A percentile compares a stretch with the other conserved stretches of the same genome.
These are phyloP conservation scores for Torrubiellomyces zombiae DNA, from an alignment of 2,329 filamentous ascomycete species.

Conservation along the genomic window DNA sequence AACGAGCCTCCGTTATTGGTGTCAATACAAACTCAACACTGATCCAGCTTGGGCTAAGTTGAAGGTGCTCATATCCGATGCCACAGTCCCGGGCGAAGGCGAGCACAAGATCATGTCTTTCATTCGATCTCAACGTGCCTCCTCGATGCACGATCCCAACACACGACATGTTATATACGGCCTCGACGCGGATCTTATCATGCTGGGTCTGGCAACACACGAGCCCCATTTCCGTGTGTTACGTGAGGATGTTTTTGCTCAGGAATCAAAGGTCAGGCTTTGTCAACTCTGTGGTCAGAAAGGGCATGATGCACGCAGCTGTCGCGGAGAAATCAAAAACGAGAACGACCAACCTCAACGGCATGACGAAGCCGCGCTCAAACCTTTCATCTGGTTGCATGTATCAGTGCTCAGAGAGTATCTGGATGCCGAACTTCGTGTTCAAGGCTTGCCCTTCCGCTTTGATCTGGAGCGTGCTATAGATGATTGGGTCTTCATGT, in stretches of 20 bases:
- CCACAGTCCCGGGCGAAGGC: conserved; percentile 91
- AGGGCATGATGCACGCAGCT: conserved; percentile 78
- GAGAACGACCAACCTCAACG: conserved; percentile 72
- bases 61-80: conserved; percentile 97
- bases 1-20: conserved; percentile 84
- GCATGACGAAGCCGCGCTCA: conserved; percentile 49
- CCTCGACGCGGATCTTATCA: conserved; percentile 93
- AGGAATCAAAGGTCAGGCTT: conserved; percentile 64
- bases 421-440: conserved; percentile 71
- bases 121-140: conserved; percentile 79
- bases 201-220: conserved; percentile 92
- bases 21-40: conserved; percentile 91
- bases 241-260: conserved; percentile 90
- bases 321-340: conserved; percentile 64
- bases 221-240: conserved; percentile 94
- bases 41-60: conserved; percentile 90
- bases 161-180: conserved; percentile 97
- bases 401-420: conserved; percentile 87
- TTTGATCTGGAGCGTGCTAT: conserved; percentile 90
- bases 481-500: conserved; percentile 98
- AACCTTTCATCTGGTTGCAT: conserved; percentile 97
- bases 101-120: conserved; percentile 99
- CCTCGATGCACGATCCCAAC: conserved; percentile 85
- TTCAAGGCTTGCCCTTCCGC: conserved; percentile 66
- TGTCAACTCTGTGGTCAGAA: conserved; percentile 86